Percentiles rank a stretch among this genome's conserved stretches.
These are phyloP conservation scores for Colletotrichum cordylinicola DNA, from an alignment of 2,329 filamentous ascomycete species.

Conservation along the genomic window DNA sequence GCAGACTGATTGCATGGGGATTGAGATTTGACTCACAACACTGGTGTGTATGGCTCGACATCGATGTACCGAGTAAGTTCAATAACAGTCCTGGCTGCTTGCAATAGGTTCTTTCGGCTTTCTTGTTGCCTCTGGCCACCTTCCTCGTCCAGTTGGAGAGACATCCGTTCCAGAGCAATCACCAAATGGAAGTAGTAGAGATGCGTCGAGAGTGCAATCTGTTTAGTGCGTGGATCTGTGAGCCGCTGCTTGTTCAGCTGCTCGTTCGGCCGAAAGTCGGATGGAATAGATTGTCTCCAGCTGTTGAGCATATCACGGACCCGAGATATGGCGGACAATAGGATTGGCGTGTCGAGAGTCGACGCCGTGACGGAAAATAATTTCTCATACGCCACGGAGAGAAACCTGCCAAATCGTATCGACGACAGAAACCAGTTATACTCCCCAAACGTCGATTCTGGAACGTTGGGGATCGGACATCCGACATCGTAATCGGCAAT, in stretches of 20 bases:
- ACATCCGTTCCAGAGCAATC: not conserved
- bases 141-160: not conserved
- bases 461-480: not conserved
- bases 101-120: not conserved
- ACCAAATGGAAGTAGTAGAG: not conserved
- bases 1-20: not conserved
- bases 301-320: not conserved
- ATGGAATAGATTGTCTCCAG: not conserved
- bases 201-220: not conserved
- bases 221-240: not conserved
- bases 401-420: not conserved
- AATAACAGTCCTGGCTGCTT: not conserved
- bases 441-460: not conserved
- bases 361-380: not conserved
- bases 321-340: not conserved
- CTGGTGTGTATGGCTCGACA: not conserved
- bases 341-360: not conserved
- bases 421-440: not conserved
- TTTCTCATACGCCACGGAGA: not conserved
- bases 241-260: not conserved
- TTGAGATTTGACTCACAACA: not conserved
- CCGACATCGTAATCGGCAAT: not conserved
- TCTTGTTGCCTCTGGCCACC: not conserved
- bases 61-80: not conserved
- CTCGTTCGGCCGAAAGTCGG: not conserved